These are phyloP conservation scores for Fusarium nematophilum DNA, from an alignment of 2,329 filamentous ascomycete genomes.

Conservation along the genomic window DNA sequence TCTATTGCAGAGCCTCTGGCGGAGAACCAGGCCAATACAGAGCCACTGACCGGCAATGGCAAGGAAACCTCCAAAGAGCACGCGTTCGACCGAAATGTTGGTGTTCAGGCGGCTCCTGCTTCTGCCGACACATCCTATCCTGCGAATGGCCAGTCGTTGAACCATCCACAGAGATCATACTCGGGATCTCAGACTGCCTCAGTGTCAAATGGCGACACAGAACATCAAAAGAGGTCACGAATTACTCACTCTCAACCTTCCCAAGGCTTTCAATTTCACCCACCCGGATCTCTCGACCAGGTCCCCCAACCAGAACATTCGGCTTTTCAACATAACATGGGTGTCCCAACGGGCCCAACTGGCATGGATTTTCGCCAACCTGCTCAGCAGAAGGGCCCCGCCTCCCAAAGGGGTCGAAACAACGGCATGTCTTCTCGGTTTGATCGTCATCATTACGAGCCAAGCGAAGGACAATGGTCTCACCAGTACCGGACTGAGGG, in stretches of 20 bases:
- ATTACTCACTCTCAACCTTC: slow-evolving; percentile 2
- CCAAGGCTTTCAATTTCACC: slow-evolving; percentile 12
- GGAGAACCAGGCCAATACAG: slow-evolving; percentile 1
- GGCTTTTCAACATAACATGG: slow-evolving; percentile 3
- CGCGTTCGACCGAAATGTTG: slow-evolving; percentile 1
- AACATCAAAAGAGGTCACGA: neutral
- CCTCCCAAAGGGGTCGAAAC: slow-evolving; percentile 8
- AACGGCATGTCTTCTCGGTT: slow-evolving; percentile 18
- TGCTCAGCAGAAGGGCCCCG: slow-evolving; percentile 6
- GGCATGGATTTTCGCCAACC: slow-evolving; percentile 14
- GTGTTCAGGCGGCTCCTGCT: slow-evolving; percentile 1
- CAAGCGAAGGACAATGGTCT: slow-evolving; percentile 20
- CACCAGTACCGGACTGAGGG: slow-evolving; percentile 22
- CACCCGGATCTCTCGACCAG: slow-evolving; percentile 1
- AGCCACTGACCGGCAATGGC: neutral
- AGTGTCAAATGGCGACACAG: neutral
- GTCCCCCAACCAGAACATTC: neutral
- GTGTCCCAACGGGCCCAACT: slow-evolving; percentile 3
- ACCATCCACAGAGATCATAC: neutral
- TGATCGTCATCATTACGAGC: slow-evolving; percentile 13
- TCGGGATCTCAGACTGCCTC: neutral
- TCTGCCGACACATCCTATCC: neutral
- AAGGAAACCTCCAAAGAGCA: slow-evolving; percentile 17
- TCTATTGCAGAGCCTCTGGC: slow-evolving; percentile 15
- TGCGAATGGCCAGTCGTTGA: neutral